Conservation (phyloP, 805 yeast genomes). For the Sugiyamaella marilandica region DNA sequence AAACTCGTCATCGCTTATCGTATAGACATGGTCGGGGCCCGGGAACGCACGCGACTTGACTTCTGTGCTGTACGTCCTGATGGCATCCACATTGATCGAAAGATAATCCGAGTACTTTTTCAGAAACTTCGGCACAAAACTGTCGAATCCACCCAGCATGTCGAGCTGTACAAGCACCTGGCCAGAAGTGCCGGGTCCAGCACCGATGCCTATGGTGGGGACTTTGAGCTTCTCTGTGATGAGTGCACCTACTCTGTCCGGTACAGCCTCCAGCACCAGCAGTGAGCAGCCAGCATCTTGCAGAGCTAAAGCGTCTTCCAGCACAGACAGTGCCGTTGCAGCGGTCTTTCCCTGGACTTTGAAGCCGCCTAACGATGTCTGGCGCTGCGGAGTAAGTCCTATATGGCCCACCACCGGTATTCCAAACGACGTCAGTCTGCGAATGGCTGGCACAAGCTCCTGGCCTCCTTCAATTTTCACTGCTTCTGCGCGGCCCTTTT, state of each 20-base stretch:
- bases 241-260: slow-evolving; percentile 59
- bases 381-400: slow-evolving; percentile 88
- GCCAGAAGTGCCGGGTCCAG: slow-evolving; percentile 78
- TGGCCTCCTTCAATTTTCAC: slow-evolving; percentile 82
- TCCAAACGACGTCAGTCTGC: slow-evolving; percentile 58
- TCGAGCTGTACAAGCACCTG: slow-evolving; percentile 90
- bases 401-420: slow-evolving; percentile 89
- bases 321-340: slow-evolving; percentile 50
- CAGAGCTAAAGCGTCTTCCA: slow-evolving; percentile 62
- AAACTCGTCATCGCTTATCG: slow-evolving; percentile 60
- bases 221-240: slow-evolving; percentile 57
- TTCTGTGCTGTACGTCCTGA: slow-evolving; percentile 54
- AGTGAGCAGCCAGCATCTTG: slow-evolving; percentile 74
- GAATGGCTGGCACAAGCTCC: slow-evolving; percentile 51
- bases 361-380: slow-evolving; percentile 76
- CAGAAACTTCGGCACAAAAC: slow-evolving; percentile 64
- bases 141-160: slow-evolving; percentile 59
- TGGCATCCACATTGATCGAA: slow-evolving; percentile 45
- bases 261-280: slow-evolving; percentile 80
- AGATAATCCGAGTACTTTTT: slow-evolving; percentile 58
- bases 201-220: slow-evolving; percentile 95
- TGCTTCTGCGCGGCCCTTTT: slow-evolving; percentile 55
- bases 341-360: slow-evolving; percentile 71
- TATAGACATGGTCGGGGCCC: slow-evolving; percentile 57
- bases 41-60: slow-evolving; percentile 60